Percentiles rank a stretch among this genome's conserved stretches.
Evolutionary conservation across 169 alveolate genomes (phyloP).

Genomic region (Theileria parva): DNA sequence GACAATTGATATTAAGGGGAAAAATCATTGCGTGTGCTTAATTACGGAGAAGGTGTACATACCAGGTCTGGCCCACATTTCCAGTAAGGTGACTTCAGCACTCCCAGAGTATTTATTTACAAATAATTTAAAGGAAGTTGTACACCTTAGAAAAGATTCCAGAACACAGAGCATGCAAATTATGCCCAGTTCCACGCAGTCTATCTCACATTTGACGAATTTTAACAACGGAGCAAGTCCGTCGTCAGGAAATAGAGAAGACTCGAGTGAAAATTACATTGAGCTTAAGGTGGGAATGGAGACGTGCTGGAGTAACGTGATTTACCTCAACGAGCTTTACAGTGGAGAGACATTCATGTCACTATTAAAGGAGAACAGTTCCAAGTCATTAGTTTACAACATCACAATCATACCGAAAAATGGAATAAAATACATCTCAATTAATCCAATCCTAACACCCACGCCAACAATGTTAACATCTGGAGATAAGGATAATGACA

Average conservation of each 20-base stretch:
- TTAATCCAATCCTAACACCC: conserved; percentile 74
- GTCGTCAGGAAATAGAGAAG: neutral
- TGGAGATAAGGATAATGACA: conserved; percentile 53
- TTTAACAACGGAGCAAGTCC: conserved; percentile 10
- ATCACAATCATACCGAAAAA: conserved; percentile 78
- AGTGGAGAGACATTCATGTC: conserved; percentile 81
- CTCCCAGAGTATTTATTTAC: conserved; percentile 80
- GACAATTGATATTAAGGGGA: conserved; percentile 66
- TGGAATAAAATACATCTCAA: conserved; percentile 77
- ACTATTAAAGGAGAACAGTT: conserved; percentile 65
- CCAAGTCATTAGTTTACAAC: conserved; percentile 68
- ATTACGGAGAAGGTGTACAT: conserved; percentile 77
- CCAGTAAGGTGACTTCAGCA: conserved; percentile 79
- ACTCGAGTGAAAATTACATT: conserved; percentile 19
- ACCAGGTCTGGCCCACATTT: conserved; percentile 73
- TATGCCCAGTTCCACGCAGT: conserved; percentile 43
- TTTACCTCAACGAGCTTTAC: conserved; percentile 76
- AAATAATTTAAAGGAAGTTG: conserved; percentile 61
- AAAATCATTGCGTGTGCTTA: conserved; percentile 76
- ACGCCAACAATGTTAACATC: conserved; percentile 68
- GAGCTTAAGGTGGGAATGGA: conserved; percentile 48
- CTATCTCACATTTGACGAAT: conserved; percentile 27
- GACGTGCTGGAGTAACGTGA: conserved; percentile 78
- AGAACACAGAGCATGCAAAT: conserved; percentile 27
- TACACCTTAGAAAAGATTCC: conserved; percentile 74